Base-by-base conservation (phyloP, 257 asterid species). In the Capsicum rhomboideum region DNA sequence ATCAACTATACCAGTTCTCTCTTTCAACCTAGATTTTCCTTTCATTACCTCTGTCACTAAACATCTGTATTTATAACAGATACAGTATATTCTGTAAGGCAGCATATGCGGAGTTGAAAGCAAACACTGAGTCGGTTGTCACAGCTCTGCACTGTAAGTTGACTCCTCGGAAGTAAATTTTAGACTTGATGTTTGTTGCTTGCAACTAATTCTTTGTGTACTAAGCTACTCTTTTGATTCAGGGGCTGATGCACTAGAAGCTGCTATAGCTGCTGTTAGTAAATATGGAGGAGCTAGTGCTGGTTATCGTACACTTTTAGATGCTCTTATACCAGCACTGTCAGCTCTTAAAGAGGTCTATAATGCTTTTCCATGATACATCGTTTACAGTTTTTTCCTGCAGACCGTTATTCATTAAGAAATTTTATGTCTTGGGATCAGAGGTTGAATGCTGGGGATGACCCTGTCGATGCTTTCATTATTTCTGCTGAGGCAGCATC, bases 231-330 rank as follows among this genome's bases (percentile, higher is more conserved):
- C 89, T 86, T 84, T 87, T 85, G 87, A 75, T 87, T 86, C 89
- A 96, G 99, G 99, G 99, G 93, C 94, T 85, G 91, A 87, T 84
- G 93, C 99, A 67, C 91, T 96, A 78, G 98, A 96, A 90, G 98
- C 98, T 84, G 99, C 94, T 64, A 92, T 94, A 37, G 89, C 90
- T 88, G 98, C 98, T 29, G 97, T 96, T 85, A 91, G 97, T 89
- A 96, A 92, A 89, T 96, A 96, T 83, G 98, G 98, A 6, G 98
- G 98, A 82, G 99, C 99, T 69, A 91, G 89, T 86, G 98, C 92
- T n/a, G 99, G 99, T 79, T 93, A 90, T 42, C 96, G 99, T 78
- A 96, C 99, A 14, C 83, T 96, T 81, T 85, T 94, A 90, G 98
- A 96, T 87, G 99, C 98, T 68, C 97, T 96, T 84, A 90, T 94